A percentile compares a stretch with the other conserved stretches of the same genome.
Conservation (phyloP, 2,329 filamentous ascomycete genomes). For the Alternaria alternata region DNA sequence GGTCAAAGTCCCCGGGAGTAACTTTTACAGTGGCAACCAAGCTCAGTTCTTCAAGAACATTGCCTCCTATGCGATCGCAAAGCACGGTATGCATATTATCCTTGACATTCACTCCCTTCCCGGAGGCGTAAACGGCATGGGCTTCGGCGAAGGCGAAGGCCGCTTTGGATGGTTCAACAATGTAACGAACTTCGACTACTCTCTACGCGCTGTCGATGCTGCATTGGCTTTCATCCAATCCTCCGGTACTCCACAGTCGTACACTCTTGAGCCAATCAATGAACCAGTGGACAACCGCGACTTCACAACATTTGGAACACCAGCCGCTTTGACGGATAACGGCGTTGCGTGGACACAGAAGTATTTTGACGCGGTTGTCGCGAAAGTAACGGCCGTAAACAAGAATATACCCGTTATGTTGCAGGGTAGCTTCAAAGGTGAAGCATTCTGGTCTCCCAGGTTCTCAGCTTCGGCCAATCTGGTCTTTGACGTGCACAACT, state of each 20-base stretch:
- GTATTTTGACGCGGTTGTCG: constrained; percentile 39
- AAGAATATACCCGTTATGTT: constrained; percentile 28
- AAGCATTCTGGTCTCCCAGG: constrained; percentile 26
- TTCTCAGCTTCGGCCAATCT: constrained; percentile 24
- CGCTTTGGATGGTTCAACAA: constrained; percentile 50
- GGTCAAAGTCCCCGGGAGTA: constrained; percentile 45
- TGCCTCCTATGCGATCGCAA: constrained; percentile 48
- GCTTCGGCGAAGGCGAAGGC: constrained; percentile 27
- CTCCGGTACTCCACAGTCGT: constrained; percentile 39
- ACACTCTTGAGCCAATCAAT: constrained; percentile 51
- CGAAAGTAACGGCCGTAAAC: constrained; percentile 24
- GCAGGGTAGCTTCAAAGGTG: constrained; percentile 28
- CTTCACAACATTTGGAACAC: constrained; percentile 43
- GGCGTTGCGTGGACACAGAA: constrained; percentile 44
- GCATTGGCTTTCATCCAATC: constrained; percentile 44
- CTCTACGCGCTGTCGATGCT: constrained; percentile 42
- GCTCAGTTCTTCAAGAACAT: constrained; percentile 39
- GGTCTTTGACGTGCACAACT: constrained; percentile 36
- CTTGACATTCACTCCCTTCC: constrained; percentile 46
- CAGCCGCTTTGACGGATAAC: constrained; percentile 38
- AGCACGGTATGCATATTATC: constrained; percentile 49
- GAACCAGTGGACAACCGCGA: constrained; percentile 46
- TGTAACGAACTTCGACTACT: constrained; percentile 45
- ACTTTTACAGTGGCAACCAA: constrained; percentile 48
- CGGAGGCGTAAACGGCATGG: constrained; percentile 43